Conservation (phyloP, 805 yeast genomes). For the Candida ulmi region DNA sequence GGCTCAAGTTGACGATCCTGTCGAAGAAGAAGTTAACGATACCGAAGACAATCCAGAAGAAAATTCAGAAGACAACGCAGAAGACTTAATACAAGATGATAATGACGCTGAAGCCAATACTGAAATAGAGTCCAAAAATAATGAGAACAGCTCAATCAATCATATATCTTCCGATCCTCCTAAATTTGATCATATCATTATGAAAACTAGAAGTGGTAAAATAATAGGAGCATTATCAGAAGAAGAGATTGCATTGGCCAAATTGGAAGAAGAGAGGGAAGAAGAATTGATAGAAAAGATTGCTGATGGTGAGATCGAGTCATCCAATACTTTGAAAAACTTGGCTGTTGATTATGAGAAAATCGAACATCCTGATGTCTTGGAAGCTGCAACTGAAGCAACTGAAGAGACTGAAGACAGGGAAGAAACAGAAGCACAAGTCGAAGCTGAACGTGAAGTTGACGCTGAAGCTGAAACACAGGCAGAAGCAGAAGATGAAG, state of each 20-base stretch:
- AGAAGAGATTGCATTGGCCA: constrained; percentile 18
- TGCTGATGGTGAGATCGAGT: constrained; percentile 14
- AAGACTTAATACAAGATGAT: no score
- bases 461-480: constrained; percentile 4
- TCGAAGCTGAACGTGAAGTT: constrained; percentile 3
- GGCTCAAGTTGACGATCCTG: no score
- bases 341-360: constrained; percentile 12
- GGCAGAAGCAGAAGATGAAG: no score
- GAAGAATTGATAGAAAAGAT: constrained; percentile 15
- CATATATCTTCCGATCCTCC: not conserved
- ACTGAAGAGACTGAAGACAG: not conserved
- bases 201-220: constrained; percentile 27
- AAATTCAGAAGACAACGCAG: no score
- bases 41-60: no score
- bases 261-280: constrained; percentile 15
- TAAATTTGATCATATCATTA: constrained; percentile 16
- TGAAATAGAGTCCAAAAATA: not conserved
- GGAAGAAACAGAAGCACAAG: not conserved
- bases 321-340: constrained; percentile 3
- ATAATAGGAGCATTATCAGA: constrained; percentile 24
- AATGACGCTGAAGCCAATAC: no score
- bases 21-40: no score
- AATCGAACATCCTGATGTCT: constrained; percentile 6
- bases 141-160: no score
- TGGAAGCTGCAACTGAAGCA: not conserved